Conservation (phyloP, 805 yeast genomes). For the Starmera amethionina region DNA sequence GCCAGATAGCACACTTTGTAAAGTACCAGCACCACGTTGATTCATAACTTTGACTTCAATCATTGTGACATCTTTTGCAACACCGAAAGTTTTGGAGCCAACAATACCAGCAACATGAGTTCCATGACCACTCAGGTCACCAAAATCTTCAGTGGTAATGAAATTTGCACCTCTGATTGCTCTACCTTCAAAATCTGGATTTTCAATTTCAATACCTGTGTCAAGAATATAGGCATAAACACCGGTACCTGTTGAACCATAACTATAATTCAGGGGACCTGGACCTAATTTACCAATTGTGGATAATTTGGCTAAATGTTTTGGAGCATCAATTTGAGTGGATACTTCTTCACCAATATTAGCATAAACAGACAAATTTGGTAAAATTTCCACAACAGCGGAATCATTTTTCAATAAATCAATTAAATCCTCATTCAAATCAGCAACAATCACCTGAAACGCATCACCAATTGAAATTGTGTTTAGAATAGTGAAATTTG, state of each 20-base stretch:
- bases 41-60: slow-evolving; percentile 69
- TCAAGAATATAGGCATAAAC: slow-evolving; percentile 74
- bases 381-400: slow-evolving; percentile 52
- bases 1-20: slow-evolving; percentile 52
- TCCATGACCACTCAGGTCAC: slow-evolving; percentile 80
- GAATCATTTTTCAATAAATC: slow-evolving; percentile 42
- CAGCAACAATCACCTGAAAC: slow-evolving; percentile 55
- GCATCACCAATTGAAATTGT: slow-evolving; percentile 1
- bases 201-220: slow-evolving; percentile 58
- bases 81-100: slow-evolving; percentile 70
- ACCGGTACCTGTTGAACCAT: slow-evolving; percentile 43
- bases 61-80: slow-evolving; percentile 54
- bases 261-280: slow-evolving; percentile 29
- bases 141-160: slow-evolving; percentile 42
- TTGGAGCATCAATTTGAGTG: slow-evolving; percentile 38
- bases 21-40: slow-evolving; percentile 53
- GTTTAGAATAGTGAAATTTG: background rate
- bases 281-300: slow-evolving; percentile 22
- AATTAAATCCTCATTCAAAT: slow-evolving; percentile 34
- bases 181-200: slow-evolving; percentile 54
- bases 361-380: slow-evolving; percentile 29
- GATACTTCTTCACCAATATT: slow-evolving; percentile 1
- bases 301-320: slow-evolving; percentile 56
- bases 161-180: slow-evolving; percentile 51
- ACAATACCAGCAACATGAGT: slow-evolving; percentile 84